phyloP scores from a whole-genome alignment of 345 rosid species.

The Sapria himalayana region DNA sequence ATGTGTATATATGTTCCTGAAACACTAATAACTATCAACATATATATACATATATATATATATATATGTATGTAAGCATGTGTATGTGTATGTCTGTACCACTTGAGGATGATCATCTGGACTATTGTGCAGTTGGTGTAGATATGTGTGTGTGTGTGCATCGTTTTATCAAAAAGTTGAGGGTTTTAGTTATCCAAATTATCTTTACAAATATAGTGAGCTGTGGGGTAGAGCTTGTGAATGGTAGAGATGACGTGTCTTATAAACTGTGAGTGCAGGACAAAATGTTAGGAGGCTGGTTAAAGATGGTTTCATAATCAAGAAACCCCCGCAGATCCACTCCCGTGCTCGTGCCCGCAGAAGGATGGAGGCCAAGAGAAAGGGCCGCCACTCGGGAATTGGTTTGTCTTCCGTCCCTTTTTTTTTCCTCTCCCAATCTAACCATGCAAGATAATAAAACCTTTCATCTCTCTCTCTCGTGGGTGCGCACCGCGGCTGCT shows the following conservation, averaged over 20 bases:
- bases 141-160: too few relatives aligned
- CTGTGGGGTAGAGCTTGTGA: neutral
- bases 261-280: constrained; percentile 39
- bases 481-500: too few relatives aligned
- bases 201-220: neutral
- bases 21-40: too few relatives aligned
- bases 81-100: neutral
- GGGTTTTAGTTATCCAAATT: neutral
- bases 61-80: too few relatives aligned
- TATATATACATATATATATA: too few relatives aligned
- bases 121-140: neutral
- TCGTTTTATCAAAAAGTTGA: neutral
- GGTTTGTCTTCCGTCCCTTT: constrained; percentile 19
- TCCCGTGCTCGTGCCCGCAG: constrained; percentile 83
- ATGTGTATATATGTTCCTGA: too few relatives aligned
- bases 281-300: constrained; percentile 91
- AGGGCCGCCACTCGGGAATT: constrained; percentile 94
- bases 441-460: neutral
- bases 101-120: neutral
- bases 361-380: constrained; percentile 69
- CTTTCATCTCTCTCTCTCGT: too few relatives aligned
- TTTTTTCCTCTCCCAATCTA: neutral
- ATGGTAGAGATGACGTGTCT: too few relatives aligned
- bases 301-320: constrained; percentile 88
- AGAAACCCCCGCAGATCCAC: constrained; percentile 94